Evolutionary conservation across 257 asterid genomes (phyloP).

Genomic region (Nicotiana sylvestris): DNA sequence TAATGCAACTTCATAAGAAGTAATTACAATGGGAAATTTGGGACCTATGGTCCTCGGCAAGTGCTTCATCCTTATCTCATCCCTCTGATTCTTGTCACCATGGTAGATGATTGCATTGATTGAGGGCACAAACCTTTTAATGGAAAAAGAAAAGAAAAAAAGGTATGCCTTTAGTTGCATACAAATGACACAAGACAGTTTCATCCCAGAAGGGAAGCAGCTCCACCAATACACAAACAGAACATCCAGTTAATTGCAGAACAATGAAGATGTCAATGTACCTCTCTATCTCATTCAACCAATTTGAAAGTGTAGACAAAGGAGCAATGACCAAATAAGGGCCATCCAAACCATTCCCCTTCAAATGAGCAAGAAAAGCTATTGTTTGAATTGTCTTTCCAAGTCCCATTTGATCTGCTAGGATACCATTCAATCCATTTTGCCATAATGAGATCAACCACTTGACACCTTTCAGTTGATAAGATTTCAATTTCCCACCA

Average conservation of each 20-base stretch:
- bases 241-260: neutral
- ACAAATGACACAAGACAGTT: neutral
- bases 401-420: slow-evolving; percentile 99
- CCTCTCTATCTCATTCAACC: slow-evolving; percentile 89
- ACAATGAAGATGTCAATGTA: slow-evolving; percentile 21
- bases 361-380: slow-evolving; percentile 91
- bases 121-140: slow-evolving; percentile 74
- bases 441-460: slow-evolving; percentile 99
- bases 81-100: slow-evolving; percentile 69
- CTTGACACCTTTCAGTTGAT: slow-evolving; percentile 91
- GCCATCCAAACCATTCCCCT: slow-evolving; percentile 92
- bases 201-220: slow-evolving; percentile 11
- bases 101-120: slow-evolving; percentile 76
- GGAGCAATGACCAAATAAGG: slow-evolving; percentile 96
- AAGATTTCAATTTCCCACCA: slow-evolving; percentile 90
- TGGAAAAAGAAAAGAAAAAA: neutral
- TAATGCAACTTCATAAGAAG: slow-evolving; percentile 88
- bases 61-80: slow-evolving; percentile 64
- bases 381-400: slow-evolving; percentile 97
- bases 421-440: slow-evolving; percentile 96
- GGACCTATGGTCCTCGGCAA: slow-evolving; percentile 86
- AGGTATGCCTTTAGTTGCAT: slow-evolving; percentile 1
- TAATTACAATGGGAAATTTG: slow-evolving; percentile 76
- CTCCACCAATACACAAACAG: neutral
- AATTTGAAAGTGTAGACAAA: slow-evolving; percentile 92